Conservation (phyloP, 1,284 basidiomycete genomes). For the Wolfiporia cocos region DNA sequence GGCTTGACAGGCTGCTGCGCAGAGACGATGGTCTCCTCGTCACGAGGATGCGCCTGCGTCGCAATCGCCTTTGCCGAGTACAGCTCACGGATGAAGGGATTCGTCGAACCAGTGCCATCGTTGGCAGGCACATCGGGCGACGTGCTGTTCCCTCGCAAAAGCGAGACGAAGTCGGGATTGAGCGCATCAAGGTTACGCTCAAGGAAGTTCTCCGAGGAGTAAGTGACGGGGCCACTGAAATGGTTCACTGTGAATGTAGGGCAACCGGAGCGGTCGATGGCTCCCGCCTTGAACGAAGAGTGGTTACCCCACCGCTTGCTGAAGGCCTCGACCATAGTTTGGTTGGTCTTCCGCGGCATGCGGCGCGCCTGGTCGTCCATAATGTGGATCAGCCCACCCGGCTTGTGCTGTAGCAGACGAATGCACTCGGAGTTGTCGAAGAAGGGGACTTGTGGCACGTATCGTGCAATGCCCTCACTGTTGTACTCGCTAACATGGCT, state of each 20-base stretch:
- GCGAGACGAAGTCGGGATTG: constrained; percentile 89
- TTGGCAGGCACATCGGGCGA: constrained; percentile 36
- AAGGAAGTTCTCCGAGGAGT: constrained; percentile 86
- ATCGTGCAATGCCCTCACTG: constrained; percentile 74
- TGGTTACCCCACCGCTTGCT: constrained; percentile 94
- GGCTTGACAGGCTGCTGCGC: constrained; percentile 92
- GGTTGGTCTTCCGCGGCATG: constrained; percentile 86
- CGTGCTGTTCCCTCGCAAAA: constrained; percentile 63
- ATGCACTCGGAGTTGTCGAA: constrained; percentile 93
- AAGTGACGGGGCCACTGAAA: constrained; percentile 87
- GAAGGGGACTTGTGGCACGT: constrained; percentile 72
- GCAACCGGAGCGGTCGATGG: constrained; percentile 71
- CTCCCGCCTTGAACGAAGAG: constrained; percentile 80
- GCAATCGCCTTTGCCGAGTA: constrained; percentile 88
- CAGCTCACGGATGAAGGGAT: constrained; percentile 87
- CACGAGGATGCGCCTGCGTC: constrained; percentile 85
- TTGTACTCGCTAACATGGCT: constrained; percentile 76
- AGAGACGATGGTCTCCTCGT: constrained; percentile 91
- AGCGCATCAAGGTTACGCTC: constrained; percentile 87
- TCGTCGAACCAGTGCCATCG: constrained; percentile 72
- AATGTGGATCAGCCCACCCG: constrained; percentile 92
- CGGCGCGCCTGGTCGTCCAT: constrained; percentile 94
- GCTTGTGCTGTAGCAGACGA: constrained; percentile 80
- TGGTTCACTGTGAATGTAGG: constrained; percentile 91
- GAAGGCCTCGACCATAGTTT: constrained; percentile 93